Conservation (phyloP, 495 filamentous ascomycete genomes). For the Pseudotulostoma volvatum region DNA sequence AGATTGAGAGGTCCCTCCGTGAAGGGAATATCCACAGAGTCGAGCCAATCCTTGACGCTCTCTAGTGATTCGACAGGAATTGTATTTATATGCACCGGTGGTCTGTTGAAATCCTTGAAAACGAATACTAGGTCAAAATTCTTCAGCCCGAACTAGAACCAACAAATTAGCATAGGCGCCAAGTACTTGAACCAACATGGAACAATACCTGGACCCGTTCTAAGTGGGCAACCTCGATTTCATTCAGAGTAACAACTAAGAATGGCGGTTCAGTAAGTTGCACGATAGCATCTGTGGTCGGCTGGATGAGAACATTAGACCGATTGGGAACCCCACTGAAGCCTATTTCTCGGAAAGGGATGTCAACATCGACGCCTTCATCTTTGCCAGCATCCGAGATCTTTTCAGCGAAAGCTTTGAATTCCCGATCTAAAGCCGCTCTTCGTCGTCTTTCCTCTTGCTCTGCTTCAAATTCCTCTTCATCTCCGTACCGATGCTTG, state of each 20-base stretch:
- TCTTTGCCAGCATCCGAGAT: constrained; percentile 83
- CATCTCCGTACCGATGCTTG: constrained; percentile 95
- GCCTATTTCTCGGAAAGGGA: constrained; percentile 89
- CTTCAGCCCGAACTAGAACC: constrained; percentile 70
- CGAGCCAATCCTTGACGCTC: constrained; percentile 93
- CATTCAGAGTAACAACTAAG: constrained; percentile 80
- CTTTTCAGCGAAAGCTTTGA: constrained; percentile 95
- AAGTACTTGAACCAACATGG: neutral
- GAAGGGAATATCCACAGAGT: constrained; percentile 84
- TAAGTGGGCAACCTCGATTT: constrained; percentile 91
- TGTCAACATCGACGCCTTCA: constrained; percentile 74
- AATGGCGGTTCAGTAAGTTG: constrained; percentile 96
- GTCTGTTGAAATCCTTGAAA: constrained; percentile 84
- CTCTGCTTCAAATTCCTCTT: constrained; percentile 97
- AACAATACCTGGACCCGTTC: constrained; percentile 68
- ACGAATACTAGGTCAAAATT: constrained; percentile 98
- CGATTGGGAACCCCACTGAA: constrained; percentile 94
- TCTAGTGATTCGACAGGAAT: constrained; percentile 93
- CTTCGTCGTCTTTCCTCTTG: constrained; percentile 88
- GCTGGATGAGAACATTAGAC: constrained; percentile 86
- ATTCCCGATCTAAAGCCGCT: constrained; percentile 82
- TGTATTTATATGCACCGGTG: constrained; percentile 88
- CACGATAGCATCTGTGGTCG: constrained; percentile 95
- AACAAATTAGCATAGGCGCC: constrained; percentile 11
- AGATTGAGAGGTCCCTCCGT: constrained; percentile 92